Conservation (phyloP, 2,329 filamentous ascomycete species). For the Fusarium sp. region DNA sequence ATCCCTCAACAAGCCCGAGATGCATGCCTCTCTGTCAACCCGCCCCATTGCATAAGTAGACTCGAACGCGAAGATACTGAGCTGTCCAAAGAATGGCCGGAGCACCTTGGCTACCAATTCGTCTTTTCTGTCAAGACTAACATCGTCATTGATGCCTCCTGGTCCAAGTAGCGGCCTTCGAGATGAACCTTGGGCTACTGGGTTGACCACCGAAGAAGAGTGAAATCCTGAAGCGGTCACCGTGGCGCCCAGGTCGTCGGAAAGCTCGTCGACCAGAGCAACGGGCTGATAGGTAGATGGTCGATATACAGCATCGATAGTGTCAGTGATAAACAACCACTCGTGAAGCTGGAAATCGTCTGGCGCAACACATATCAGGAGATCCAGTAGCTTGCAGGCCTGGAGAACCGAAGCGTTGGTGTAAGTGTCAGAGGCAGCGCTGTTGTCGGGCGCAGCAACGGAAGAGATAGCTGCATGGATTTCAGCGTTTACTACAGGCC, state of each 20-base stretch:
- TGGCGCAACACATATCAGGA: slow-evolving; percentile 85
- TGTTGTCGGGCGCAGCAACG: slow-evolving; percentile 74
- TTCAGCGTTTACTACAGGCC: slow-evolving; percentile 90
- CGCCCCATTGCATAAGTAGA: slow-evolving; percentile 86
- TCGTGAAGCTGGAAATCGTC: slow-evolving; percentile 99
- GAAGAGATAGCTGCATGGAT: slow-evolving; percentile 83
- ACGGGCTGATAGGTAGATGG: slow-evolving; percentile 74
- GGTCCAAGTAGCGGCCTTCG: slow-evolving; percentile 63
- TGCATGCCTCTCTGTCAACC: slow-evolving; percentile 73
- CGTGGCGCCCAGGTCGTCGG: slow-evolving; percentile 74
- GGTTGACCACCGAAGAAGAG: slow-evolving; percentile 53
- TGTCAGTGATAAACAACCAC: slow-evolving; percentile 98
- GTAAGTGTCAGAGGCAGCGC: slow-evolving; percentile 74
- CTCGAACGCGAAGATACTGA: slow-evolving; percentile 95
- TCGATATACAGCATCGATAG: slow-evolving; percentile 93
- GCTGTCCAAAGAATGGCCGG: slow-evolving; percentile 87
- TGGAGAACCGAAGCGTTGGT: slow-evolving; percentile 83
- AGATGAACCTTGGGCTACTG: slow-evolving; percentile 51
- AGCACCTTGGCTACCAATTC: slow-evolving; percentile 81
- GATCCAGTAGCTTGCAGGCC: slow-evolving; percentile 91
- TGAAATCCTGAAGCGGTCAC: slow-evolving; percentile 49
- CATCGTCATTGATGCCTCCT: slow-evolving; percentile 66
- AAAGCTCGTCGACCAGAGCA: slow-evolving; percentile 85
- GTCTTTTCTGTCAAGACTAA: slow-evolving; percentile 69
- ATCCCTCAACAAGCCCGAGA: slow-evolving; percentile 74